A percentile compares a stretch with the other conserved stretches of the same genome.
phyloP scores from a whole-genome alignment of 2,329 filamentous ascomycete genomes.

The Pseudomassariella vexata region DNA sequence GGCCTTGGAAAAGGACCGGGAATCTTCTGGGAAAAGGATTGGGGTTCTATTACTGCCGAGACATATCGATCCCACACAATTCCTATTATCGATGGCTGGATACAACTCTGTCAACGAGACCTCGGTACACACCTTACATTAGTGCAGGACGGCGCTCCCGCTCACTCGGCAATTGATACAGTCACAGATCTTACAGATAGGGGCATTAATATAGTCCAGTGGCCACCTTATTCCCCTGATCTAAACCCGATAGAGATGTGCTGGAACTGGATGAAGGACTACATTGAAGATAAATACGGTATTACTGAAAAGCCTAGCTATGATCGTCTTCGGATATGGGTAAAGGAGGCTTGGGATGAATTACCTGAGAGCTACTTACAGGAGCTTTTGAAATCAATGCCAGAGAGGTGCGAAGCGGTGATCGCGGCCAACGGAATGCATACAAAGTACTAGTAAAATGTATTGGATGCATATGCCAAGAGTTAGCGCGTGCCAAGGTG shows the following conservation, averaged over 20 bases:
- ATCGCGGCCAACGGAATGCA: neutral
- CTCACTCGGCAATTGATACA: neutral
- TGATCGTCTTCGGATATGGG: neutral
- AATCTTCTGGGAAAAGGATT: constrained; percentile 4
- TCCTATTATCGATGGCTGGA: neutral
- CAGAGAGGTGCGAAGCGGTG: neutral
- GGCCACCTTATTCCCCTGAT: constrained; percentile 1
- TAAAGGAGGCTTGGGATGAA: neutral
- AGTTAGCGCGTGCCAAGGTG: too few species aligned
- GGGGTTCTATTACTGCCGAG: neutral
- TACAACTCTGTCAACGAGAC: neutral
- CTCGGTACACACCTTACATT: neutral
- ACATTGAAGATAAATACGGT: constrained; percentile 1
- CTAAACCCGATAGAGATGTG: constrained; percentile 2
- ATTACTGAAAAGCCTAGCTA: neutral
- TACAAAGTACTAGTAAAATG: too few species aligned
- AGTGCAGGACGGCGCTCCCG: neutral
- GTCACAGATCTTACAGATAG: neutral
- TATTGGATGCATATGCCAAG: too few species aligned
- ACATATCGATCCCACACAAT: neutral
- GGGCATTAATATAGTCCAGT: neutral
- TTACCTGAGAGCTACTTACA: neutral
- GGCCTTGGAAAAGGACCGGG: constrained; percentile 1
- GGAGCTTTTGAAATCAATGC: constrained; percentile 1
- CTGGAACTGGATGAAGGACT: constrained; percentile 3